Evolutionary conservation across 495 filamentous ascomycete species (phyloP), one percentile per base, ranked within the genome.

Genomic region (Podospora didyma): DNA sequence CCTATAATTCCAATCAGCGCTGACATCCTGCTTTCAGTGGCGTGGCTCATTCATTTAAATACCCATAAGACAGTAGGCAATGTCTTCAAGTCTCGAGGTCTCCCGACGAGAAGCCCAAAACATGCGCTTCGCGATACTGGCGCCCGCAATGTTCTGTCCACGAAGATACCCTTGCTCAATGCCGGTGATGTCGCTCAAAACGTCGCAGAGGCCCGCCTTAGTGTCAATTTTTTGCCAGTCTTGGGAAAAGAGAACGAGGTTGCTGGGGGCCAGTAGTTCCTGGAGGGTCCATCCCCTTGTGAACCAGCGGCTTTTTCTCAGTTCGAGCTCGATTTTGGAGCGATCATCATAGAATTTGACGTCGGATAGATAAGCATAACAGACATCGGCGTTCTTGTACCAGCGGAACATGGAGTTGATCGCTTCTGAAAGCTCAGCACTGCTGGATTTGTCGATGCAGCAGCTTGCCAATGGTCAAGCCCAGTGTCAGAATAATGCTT

Each of bases 71-170:
- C 60, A 49, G 26, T 71, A 71, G 4, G 68, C 62, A 2, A 54
- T 45, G 23, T 71, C 68, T 39, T 71, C 68, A 6, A 34, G 46
- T 10, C 66, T 57, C 0, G 68, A 57, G 3, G 64, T 69, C 28
- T 55, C 28, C 19, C 68, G 53, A 0, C 20, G 12, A 2, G 66
- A 45, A 12, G 66, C 66, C 66, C 68, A 71, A 3, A 57, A 62
- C 64, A 71, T 69, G 16, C 66, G 58, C 50, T 68, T 56, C 12
- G 56, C 56, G 7, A 71, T 48, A 39, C 65, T 68, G 1, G 59
- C 56, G 19, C 26, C 3, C 5, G 56, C 45, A n/a, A 62, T 19
- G 11, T 54, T 37, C 14, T 21, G 39, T 9, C 49, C 61, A 6
- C 45, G 20, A 10, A 69, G 59, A 28, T 60, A 62, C 1, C 10